phyloP scores from a whole-genome alignment of 495 filamentous ascomycete species.

The Clohesyomyces aquaticus region DNA sequence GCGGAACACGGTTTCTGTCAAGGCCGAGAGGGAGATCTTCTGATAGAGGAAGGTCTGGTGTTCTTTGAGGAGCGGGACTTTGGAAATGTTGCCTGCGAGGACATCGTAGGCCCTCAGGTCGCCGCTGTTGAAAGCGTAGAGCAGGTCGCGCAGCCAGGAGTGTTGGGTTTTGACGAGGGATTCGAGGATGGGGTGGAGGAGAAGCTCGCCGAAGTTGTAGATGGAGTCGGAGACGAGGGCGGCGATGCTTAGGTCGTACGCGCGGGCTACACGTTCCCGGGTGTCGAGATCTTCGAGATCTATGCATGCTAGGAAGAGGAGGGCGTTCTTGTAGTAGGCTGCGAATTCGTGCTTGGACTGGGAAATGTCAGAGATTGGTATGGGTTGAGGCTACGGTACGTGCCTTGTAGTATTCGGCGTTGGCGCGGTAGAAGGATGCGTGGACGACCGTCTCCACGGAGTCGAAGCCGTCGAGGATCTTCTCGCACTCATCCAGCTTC shows the following conservation, averaged over 20 bases:
- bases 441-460: slow-evolving; percentile 95
- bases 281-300: slow-evolving; percentile 72
- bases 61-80: slow-evolving; percentile 75
- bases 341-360: slow-evolving; percentile 86
- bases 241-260: slow-evolving; percentile 90
- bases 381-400: not conserved
- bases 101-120: slow-evolving; percentile 85
- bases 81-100: slow-evolving; percentile 73
- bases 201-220: slow-evolving; percentile 99
- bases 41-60: slow-evolving; percentile 85
- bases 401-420: slow-evolving; percentile 92
- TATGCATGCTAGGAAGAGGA: slow-evolving; percentile 97
- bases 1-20: slow-evolving; percentile 96
- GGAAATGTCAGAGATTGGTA: not conserved
- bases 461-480: slow-evolving; percentile 87
- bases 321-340: slow-evolving; percentile 93
- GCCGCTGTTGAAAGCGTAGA: slow-evolving; percentile 97
- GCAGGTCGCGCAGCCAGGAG: slow-evolving; percentile 86
- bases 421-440: slow-evolving; percentile 93
- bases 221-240: slow-evolving; percentile 91
- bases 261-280: slow-evolving; percentile 74
- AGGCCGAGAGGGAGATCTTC: slow-evolving; percentile 94
- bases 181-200: slow-evolving; percentile 94
- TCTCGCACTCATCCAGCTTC: slow-evolving; percentile 85
- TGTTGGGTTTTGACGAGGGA: slow-evolving; percentile 68